Conservation (phyloP, 78 protist genomes). For the Goniomonas avonlea region DNA sequence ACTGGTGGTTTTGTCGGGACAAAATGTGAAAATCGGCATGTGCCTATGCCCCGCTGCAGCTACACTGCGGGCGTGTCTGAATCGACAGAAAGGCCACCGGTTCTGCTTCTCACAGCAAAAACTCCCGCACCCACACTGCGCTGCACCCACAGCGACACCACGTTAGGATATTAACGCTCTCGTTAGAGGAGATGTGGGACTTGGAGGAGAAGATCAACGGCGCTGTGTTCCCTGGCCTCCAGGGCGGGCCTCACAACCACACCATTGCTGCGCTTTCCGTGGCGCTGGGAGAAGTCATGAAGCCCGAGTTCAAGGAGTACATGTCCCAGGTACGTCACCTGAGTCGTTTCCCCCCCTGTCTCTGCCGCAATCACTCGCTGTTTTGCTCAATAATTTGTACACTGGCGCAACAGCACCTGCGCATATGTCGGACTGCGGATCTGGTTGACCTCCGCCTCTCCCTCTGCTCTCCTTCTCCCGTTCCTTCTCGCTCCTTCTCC, state of each 20-base stretch:
- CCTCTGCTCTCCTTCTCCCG: background rate
- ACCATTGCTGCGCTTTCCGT: constrained; percentile 71
- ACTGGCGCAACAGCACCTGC: background rate
- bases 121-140: no score
- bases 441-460: background rate
- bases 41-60: no score
- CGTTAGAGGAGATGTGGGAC: constrained; percentile 35
- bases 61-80: no score
- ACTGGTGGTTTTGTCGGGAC: no score
- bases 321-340: constrained; percentile 51
- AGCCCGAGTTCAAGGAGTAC: constrained; percentile 57
- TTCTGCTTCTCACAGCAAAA: no score
- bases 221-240: constrained; percentile 78
- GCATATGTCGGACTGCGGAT: background rate
- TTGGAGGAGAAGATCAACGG: constrained; percentile 41
- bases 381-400: background rate
- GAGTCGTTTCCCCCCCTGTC: background rate
- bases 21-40: no score
- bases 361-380: background rate
- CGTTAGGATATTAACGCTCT: no score
- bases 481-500: constrained; percentile 2
- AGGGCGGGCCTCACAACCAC: constrained; percentile 92
- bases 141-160: no score
- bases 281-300: constrained; percentile 47
- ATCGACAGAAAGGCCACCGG: no score